Percentiles rank a stretch among this genome's conserved stretches.
These are phyloP conservation scores for Jaltomata sinuosa DNA, from an alignment of 257 asterid species.

Conservation along the genomic window DNA sequence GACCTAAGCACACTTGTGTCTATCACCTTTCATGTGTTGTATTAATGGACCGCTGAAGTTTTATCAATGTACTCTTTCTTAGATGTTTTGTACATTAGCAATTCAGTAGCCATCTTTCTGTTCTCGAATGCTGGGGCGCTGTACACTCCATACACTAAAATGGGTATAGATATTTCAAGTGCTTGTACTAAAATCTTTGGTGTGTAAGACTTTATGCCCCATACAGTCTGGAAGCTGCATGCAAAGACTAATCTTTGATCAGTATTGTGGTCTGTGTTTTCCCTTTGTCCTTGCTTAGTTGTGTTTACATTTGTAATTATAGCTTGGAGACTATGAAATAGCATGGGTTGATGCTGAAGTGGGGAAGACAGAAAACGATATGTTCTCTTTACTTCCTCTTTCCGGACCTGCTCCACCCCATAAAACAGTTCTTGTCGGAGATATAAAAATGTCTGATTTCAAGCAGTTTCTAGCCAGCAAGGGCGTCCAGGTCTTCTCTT, in stretches of 20 bases:
- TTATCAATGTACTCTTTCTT: not conserved
- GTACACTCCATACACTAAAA: not conserved
- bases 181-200: not conserved
- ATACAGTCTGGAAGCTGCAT: not conserved
- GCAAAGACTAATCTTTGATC: not conserved
- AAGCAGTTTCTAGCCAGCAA: slow-evolving; percentile 92
- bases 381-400: slow-evolving; percentile 66
- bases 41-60: not conserved
- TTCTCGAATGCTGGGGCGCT: not conserved
- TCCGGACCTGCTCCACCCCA: slow-evolving; percentile 71
- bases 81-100: not conserved
- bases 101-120: not conserved
- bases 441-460: slow-evolving; percentile 94
- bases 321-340: slow-evolving; percentile 95
- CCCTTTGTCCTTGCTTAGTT: not conserved
- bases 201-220: not conserved
- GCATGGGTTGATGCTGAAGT: slow-evolving; percentile 98
- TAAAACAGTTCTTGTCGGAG: slow-evolving; percentile 92
- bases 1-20: not conserved
- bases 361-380: slow-evolving; percentile 64
- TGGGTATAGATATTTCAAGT: not conserved
- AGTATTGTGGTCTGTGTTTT: not conserved
- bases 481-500: slow-evolving; percentile 65
- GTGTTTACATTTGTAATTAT: slow-evolving; percentile 11
- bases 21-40: not conserved